phyloP scores from a whole-genome alignment of 2,329 filamentous ascomycete genomes.

The Alternaria ventricosa region DNA sequence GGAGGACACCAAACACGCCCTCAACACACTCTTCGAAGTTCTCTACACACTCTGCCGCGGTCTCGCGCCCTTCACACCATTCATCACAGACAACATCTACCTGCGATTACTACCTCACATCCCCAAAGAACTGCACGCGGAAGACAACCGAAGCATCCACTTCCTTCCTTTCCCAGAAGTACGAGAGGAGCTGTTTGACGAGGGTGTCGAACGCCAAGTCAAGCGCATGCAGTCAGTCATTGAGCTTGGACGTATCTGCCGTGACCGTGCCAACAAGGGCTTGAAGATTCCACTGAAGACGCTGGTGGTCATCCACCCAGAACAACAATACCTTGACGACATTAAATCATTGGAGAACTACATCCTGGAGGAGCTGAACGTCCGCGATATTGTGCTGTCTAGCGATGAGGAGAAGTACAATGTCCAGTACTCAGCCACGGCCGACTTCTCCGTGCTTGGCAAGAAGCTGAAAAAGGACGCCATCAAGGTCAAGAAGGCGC shows the following conservation, averaged over 20 bases:
- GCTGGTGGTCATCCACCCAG: slow-evolving; percentile 85
- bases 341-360: slow-evolving; percentile 86
- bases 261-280: slow-evolving; percentile 83
- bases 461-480: slow-evolving; percentile 98
- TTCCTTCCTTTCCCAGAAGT: slow-evolving; percentile 92
- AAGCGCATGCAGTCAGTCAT: slow-evolving; percentile 95
- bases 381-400: slow-evolving; percentile 82
- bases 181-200: slow-evolving; percentile 84
- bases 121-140: slow-evolving; percentile 70
- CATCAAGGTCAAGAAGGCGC: slow-evolving; percentile 85
- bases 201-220: slow-evolving; percentile 83
- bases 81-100: slow-evolving; percentile 95
- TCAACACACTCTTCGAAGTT: slow-evolving; percentile 94
- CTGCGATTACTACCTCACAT: slow-evolving; percentile 81
- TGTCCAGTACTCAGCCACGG: slow-evolving; percentile 86
- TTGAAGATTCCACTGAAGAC: slow-evolving; percentile 92
- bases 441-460: slow-evolving; percentile 92
- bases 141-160: slow-evolving; percentile 86
- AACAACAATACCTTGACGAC: slow-evolving; percentile 83
- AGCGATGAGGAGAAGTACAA: slow-evolving; percentile 90
- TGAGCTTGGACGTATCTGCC: slow-evolving; percentile 82
- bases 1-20: slow-evolving; percentile 84
- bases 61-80: slow-evolving; percentile 93
- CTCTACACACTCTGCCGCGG: slow-evolving; percentile 87
- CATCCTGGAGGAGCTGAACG: slow-evolving; percentile 89